Percentiles rank a stretch among this genome's conserved stretches.
Conservation (phyloP, 2,329 filamentous ascomycete genomes). For the Colletotrichum orbiculare region DNA sequence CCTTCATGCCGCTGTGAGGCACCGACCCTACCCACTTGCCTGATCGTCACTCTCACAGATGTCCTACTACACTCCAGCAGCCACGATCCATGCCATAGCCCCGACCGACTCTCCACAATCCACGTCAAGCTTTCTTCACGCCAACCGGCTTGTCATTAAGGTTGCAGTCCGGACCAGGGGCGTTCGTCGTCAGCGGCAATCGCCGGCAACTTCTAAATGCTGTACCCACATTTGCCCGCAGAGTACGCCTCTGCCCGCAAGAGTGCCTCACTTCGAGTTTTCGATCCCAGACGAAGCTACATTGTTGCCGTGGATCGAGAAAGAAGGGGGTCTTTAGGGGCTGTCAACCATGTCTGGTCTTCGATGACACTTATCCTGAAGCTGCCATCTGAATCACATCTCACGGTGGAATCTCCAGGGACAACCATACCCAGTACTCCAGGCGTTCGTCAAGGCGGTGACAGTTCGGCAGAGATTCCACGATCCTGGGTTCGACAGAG, state of each 20-base stretch:
- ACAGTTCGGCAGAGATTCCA: no score
- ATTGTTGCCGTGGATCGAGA: slow-evolving; percentile 7
- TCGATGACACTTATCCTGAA: slow-evolving; percentile 1
- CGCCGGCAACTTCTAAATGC: slow-evolving; percentile 1
- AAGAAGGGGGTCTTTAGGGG: background rate
- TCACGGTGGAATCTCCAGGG: background rate
- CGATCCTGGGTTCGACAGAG: no score
- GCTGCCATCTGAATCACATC: slow-evolving; percentile 16
- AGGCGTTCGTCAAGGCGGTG: no score
- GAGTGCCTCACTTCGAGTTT: slow-evolving; percentile 22
- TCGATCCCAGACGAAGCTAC: slow-evolving; percentile 5
- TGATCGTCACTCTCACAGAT: slow-evolving; percentile 34
- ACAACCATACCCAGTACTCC: no score
- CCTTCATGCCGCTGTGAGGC: slow-evolving; percentile 24
- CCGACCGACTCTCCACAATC: slow-evolving; percentile 6
- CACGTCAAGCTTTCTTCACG: slow-evolving; percentile 28
- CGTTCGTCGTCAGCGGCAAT: slow-evolving; percentile 6
- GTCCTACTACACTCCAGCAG: slow-evolving; percentile 9
- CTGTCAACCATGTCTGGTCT: background rate
- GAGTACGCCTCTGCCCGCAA: background rate
- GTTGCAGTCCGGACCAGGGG: slow-evolving; percentile 20
- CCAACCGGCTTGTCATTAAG: slow-evolving; percentile 15
- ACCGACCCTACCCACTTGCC: slow-evolving; percentile 31
- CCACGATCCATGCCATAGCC: slow-evolving; percentile 16
- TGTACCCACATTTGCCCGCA: background rate